Percentiles rank a stretch among this genome's conserved stretches.
These are phyloP conservation scores for Huntiella abstrusa DNA, from an alignment of 2,329 filamentous ascomycete species.

Conservation along the genomic window DNA sequence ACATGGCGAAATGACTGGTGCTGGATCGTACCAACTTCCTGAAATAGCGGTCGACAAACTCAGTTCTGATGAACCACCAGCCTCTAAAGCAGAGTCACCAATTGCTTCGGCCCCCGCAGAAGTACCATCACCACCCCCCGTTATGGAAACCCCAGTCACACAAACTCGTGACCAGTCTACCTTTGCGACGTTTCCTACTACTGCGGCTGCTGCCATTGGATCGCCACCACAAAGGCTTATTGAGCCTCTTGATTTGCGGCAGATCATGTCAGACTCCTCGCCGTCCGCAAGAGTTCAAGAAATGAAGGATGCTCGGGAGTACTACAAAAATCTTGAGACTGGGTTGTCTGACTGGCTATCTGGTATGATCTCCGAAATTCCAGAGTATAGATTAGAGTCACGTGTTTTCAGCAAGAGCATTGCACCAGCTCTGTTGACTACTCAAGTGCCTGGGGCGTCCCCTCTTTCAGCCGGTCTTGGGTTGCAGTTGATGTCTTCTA, in stretches of 20 bases:
- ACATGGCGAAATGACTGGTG: not conserved
- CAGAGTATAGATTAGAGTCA: slow-evolving; percentile 27
- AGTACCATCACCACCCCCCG: not conserved
- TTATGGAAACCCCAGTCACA: not conserved
- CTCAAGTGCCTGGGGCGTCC: slow-evolving; percentile 14
- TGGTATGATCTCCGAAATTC: slow-evolving; percentile 18
- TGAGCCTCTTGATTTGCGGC: slow-evolving; percentile 6
- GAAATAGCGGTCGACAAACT: too few species aligned
- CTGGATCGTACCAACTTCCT: too few species aligned
- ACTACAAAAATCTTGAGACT: slow-evolving; percentile 1
- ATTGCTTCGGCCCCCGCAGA: not conserved
- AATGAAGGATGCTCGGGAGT: slow-evolving; percentile 7
- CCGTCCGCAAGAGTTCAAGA: not conserved
- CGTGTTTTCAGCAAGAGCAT: slow-evolving; percentile 15
- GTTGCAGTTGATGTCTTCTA: not conserved
- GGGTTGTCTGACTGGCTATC: slow-evolving; percentile 7
- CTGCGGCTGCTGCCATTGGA: slow-evolving; percentile 3
- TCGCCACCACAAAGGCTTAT: slow-evolving; percentile 3
- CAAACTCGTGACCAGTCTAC: too few species aligned
- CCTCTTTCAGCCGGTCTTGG: slow-evolving; percentile 17
- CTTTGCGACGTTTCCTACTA: not conserved
- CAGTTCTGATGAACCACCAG: too few species aligned
- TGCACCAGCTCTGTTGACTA: slow-evolving; percentile 5
- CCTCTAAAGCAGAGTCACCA: too few species aligned
- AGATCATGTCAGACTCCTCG: slow-evolving; percentile 3